These are phyloP conservation scores for Trametes hirsuta DNA, from an alignment of 1,284 basidiomycete species.

Conservation along the genomic window DNA sequence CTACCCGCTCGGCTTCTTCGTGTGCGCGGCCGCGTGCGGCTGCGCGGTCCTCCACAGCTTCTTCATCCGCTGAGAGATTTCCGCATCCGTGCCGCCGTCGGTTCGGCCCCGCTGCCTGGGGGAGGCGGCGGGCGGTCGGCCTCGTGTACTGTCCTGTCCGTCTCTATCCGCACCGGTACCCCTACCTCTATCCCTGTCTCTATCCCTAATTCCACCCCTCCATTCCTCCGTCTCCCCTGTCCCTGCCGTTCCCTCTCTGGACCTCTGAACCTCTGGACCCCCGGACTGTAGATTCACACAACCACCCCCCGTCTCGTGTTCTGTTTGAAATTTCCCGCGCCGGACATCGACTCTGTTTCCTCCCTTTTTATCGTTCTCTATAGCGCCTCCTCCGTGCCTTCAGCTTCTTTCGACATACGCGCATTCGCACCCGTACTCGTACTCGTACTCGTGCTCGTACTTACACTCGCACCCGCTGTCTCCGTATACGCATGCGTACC, in stretches of 20 bases:
- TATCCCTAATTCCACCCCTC: too few relatives aligned
- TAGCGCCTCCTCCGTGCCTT: not conserved
- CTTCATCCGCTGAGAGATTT: slow-evolving; percentile 59
- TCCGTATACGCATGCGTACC: not conserved
- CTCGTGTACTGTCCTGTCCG: too few relatives aligned
- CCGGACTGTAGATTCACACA: not conserved
- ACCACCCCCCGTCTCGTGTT: not conserved
- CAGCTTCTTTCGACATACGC: too few relatives aligned
- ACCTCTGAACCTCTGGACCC: not conserved
- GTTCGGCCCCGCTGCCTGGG: too few relatives aligned
- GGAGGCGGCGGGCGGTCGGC: too few relatives aligned
- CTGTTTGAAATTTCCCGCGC: not conserved
- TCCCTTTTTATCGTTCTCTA: not conserved
- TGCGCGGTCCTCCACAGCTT: slow-evolving; percentile 71
- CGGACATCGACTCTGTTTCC: not conserved
- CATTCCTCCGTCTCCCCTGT: too few relatives aligned
- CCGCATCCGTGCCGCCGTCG: too few relatives aligned
- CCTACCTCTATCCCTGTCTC: too few relatives aligned
- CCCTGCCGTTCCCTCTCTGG: too few relatives aligned
- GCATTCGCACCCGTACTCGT: too few relatives aligned
- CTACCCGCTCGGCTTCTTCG: slow-evolving; percentile 74
- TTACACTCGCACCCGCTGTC: not conserved
- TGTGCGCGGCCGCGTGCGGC: slow-evolving; percentile 61
- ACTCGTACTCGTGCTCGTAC: too few relatives aligned
- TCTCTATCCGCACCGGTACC: too few relatives aligned